These are phyloP conservation scores for Exophiala viscosa DNA, from an alignment of 2,329 filamentous ascomycete genomes.

Conservation along the genomic window DNA sequence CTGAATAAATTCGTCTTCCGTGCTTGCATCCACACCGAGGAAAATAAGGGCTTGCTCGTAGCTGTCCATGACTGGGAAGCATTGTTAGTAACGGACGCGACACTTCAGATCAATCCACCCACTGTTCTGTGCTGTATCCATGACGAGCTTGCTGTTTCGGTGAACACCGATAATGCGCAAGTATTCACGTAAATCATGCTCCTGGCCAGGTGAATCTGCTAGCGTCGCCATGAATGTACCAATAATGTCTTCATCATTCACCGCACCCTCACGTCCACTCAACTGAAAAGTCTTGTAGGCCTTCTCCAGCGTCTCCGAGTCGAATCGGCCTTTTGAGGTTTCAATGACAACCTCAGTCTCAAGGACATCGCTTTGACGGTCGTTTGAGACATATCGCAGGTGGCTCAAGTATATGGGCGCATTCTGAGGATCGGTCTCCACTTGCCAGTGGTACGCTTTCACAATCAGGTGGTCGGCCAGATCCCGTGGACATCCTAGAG, in stretches of 20 bases:
- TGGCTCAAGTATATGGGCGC: conserved; percentile 63
- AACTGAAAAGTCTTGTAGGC: conserved; percentile 61
- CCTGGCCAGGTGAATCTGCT: conserved; percentile 51
- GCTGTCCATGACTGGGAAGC: conserved; percentile 50
- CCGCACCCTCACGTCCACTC: conserved; percentile 39
- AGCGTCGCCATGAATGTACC: conserved; percentile 59
- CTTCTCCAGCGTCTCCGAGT: conserved; percentile 52
- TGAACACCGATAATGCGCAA: conserved; percentile 59
- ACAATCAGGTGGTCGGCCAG: conserved; percentile 60
- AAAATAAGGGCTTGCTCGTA: conserved; percentile 62
- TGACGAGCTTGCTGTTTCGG: conserved; percentile 56
- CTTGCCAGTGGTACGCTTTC: conserved; percentile 62
- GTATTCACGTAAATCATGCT: conserved; percentile 54
- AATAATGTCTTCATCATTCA: conserved; percentile 58
- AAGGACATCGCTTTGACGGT: conserved; percentile 56
- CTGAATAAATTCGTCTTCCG: conserved; percentile 55
- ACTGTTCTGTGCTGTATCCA: conserved; percentile 56
- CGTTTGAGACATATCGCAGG: conserved; percentile 56
- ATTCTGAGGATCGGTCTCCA: conserved; percentile 52
- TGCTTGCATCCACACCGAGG: conserved; percentile 51
- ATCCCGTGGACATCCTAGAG: conserved; percentile 59
- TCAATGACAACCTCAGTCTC: conserved; percentile 56
- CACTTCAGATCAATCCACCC: conserved; percentile 24
- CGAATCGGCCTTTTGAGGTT: conserved; percentile 57
- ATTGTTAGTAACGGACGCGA: conserved; percentile 12